These are phyloP conservation scores for Fusarium brachygibbosum DNA, from an alignment of 2,329 filamentous ascomycete species.

Conservation along the genomic window DNA sequence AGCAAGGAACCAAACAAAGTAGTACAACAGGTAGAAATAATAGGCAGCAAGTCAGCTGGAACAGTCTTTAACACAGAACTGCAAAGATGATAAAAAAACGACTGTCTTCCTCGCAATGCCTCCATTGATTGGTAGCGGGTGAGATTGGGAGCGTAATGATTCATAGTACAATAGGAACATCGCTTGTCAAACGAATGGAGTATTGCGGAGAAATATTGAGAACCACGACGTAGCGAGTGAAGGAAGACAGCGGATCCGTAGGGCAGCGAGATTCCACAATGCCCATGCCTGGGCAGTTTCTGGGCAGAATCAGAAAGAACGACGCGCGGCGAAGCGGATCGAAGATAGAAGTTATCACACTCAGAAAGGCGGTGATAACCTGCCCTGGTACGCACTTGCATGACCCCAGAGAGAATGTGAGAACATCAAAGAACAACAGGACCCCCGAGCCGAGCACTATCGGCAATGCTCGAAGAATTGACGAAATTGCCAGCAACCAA, in stretches of 20 bases:
- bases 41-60: neutral
- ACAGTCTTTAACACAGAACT: neutral
- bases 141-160: neutral
- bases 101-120: neutral
- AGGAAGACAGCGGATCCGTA: neutral
- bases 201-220: neutral
- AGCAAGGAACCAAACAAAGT: constrained; percentile 1
- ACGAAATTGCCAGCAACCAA: constrained; percentile 21
- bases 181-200: neutral
- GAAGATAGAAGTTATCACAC: constrained; percentile 3
- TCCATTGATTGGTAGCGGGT: neutral
- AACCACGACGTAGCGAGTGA: neutral
- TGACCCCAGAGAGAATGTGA: constrained; percentile 22
- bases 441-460: constrained; percentile 7
- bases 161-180: neutral
- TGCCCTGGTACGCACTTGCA: constrained; percentile 13
- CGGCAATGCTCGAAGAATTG: constrained; percentile 4
- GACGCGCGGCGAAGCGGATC: constrained; percentile 7
- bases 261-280: neutral
- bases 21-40: neutral
- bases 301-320: neutral
- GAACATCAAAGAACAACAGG: constrained; percentile 23
- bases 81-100: neutral
- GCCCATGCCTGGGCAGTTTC: neutral
- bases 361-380: constrained; percentile 29